Conservation (phyloP, 1,284 basidiomycete genomes). For the Cryptococcus hybrid region DNA sequence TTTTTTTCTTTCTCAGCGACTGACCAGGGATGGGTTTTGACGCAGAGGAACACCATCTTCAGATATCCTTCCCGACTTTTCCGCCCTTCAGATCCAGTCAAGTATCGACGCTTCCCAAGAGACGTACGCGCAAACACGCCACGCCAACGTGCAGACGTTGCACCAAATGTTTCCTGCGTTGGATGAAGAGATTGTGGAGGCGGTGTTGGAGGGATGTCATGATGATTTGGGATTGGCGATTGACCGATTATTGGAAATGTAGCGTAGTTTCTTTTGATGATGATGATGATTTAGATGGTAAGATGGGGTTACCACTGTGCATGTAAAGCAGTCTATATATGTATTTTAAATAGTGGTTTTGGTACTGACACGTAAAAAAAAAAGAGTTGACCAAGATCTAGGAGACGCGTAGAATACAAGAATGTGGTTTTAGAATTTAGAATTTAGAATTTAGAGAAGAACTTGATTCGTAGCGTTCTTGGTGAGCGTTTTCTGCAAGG, state of each 20-base stretch:
- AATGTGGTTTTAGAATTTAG: neutral
- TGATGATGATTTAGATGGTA: too few species aligned
- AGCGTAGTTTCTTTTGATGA: neutral
- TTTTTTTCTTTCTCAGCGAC: too few species aligned
- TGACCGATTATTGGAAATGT: slow-evolving; percentile 54
- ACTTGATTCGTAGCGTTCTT: slow-evolving; percentile 53
- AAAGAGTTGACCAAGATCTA: neutral
- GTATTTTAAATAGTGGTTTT: neutral
- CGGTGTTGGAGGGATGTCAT: slow-evolving; percentile 81
- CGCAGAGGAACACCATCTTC: slow-evolving; percentile 21
- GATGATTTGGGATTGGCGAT: slow-evolving; percentile 87
- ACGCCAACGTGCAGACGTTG: slow-evolving; percentile 60
- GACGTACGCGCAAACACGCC: slow-evolving; percentile 28
- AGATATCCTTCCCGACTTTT: slow-evolving; percentile 27
- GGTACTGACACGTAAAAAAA: neutral
- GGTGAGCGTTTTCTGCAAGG: slow-evolving; percentile 48
- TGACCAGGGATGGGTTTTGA: neutral
- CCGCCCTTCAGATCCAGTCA: slow-evolving; percentile 24
- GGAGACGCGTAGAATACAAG: neutral
- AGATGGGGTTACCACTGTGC: neutral
- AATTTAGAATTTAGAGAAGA: slow-evolving; percentile 41
- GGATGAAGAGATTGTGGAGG: slow-evolving; percentile 77
- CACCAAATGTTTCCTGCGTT: slow-evolving; percentile 80
- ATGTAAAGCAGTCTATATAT: neutral
- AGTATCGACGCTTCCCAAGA: slow-evolving; percentile 37